Evolutionary conservation across 2,329 filamentous ascomycete genomes (phyloP).

Genomic region (Botrytis porri): DNA sequence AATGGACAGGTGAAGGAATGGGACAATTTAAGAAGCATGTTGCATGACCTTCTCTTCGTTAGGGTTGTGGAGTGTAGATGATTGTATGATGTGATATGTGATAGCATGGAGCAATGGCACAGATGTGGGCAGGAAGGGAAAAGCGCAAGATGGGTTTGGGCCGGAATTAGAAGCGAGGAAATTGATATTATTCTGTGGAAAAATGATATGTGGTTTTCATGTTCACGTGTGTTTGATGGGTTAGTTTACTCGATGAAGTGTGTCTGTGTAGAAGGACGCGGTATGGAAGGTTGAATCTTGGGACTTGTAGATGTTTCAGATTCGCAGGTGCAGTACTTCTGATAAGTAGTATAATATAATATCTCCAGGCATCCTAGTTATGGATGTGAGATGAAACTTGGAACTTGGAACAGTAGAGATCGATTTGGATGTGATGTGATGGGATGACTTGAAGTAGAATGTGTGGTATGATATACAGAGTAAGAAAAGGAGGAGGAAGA

Average conservation of each 20-base stretch:
- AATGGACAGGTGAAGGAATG: constrained; percentile 9
- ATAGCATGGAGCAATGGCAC: constrained; percentile 7
- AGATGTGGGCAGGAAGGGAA: background rate
- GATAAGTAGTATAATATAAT: background rate
- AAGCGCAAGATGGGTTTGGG: background rate
- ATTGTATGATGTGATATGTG: constrained; percentile 15
- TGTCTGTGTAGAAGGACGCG: background rate
- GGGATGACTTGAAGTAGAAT: background rate
- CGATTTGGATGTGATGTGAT: background rate
- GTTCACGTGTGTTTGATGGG: background rate
- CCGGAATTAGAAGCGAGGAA: constrained; percentile 7
- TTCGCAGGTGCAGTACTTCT: background rate
- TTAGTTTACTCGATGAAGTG: background rate
- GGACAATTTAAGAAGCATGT: background rate
- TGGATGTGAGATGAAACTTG: background rate
- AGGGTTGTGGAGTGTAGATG: background rate
- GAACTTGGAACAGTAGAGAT: background rate
- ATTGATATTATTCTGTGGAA: background rate
- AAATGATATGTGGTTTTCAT: background rate
- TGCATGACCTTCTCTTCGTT: background rate
- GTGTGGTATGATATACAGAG: background rate
- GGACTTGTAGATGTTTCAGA: background rate
- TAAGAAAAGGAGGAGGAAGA: background rate
- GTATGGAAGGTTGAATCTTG: background rate
- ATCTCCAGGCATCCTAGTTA: background rate